phyloP scores from a whole-genome alignment of 2,329 filamentous ascomycete species.

The Neurospora crassa region DNA sequence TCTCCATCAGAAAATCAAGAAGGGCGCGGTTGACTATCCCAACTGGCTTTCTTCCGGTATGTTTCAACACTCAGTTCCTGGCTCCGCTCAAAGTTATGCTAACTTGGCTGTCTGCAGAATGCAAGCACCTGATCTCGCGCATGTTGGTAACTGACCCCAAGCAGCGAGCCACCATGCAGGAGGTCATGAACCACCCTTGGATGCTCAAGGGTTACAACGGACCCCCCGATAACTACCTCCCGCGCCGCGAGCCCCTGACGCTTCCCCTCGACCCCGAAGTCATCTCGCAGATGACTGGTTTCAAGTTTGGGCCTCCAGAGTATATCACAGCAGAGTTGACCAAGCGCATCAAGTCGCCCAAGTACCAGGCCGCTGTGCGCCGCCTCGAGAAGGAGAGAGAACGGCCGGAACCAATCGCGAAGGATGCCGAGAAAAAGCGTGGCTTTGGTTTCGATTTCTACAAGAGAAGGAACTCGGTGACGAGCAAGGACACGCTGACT shows the following conservation, averaged over 20 bases:
- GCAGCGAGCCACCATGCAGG: slow-evolving; percentile 74
- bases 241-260: slow-evolving; percentile 72
- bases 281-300: slow-evolving; percentile 90
- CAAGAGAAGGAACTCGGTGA: slow-evolving; percentile 82
- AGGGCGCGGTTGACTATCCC: slow-evolving; percentile 90
- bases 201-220: slow-evolving; percentile 84
- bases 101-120: slow-evolving; percentile 52
- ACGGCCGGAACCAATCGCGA: slow-evolving; percentile 39
- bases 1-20: slow-evolving; percentile 97
- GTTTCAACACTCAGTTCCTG: slow-evolving; percentile 21
- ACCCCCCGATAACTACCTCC: slow-evolving; percentile 83
- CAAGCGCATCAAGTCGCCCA: slow-evolving; percentile 82
- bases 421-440: slow-evolving; percentile 70
- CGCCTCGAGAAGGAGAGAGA: slow-evolving; percentile 59
- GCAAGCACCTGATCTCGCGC: slow-evolving; percentile 80
- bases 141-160: slow-evolving; percentile 95
- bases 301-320: slow-evolving; percentile 88
- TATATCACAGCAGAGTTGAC: slow-evolving; percentile 73
- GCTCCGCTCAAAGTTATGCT: slow-evolving; percentile 20
- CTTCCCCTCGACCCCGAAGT: slow-evolving; percentile 76
- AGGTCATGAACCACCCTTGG: slow-evolving; percentile 95
- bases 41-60: slow-evolving; percentile 83
- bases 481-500: slow-evolving; percentile 76
- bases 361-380: slow-evolving; percentile 80
- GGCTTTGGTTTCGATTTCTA: slow-evolving; percentile 94